Percentiles rank a stretch among this genome's conserved stretches.
These are phyloP conservation scores for Aureobasidium pullulans DNA, from an alignment of 2,329 filamentous ascomycete genomes.

Conservation along the genomic window DNA sequence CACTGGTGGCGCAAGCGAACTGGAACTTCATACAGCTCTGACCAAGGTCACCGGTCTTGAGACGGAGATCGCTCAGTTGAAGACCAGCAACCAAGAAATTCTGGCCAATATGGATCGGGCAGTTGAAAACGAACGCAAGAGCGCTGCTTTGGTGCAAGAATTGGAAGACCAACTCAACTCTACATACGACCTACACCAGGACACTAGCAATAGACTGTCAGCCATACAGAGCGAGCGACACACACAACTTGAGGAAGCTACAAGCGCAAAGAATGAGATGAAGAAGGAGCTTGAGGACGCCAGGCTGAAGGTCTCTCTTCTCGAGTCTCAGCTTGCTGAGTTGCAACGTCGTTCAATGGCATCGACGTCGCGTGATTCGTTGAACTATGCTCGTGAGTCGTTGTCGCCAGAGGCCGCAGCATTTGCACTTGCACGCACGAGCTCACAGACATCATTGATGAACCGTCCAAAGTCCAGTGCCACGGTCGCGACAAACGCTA, in stretches of 20 bases:
- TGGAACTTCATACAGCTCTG: constrained; percentile 34
- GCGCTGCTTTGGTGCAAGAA: constrained; percentile 84
- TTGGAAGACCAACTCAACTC: constrained; percentile 92
- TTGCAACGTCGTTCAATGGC: constrained; percentile 26
- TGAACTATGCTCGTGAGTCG: constrained; percentile 30
- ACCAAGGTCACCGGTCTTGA: constrained; percentile 34
- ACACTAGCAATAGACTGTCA: constrained; percentile 77
- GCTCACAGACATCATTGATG: constrained; percentile 19
- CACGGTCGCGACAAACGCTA: constrained; percentile 66
- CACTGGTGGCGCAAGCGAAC: constrained; percentile 19
- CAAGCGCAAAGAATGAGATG: constrained; percentile 36
- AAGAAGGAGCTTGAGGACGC: constrained; percentile 68
- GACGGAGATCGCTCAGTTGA: constrained; percentile 38
- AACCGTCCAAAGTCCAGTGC: constrained; percentile 51
- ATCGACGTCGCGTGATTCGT: constrained; percentile 22
- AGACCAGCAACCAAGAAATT: constrained; percentile 46
- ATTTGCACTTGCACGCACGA: constrained; percentile 42
- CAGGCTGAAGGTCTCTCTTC: constrained; percentile 61
- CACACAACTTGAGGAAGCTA: constrained; percentile 34
- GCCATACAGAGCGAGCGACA: constrained; percentile 46
- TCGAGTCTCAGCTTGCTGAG: constrained; percentile 65
- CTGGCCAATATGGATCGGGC: constrained; percentile 51
- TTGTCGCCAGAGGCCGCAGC: constrained; percentile 36
- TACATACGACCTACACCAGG: constrained; percentile 90
- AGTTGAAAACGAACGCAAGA: constrained; percentile 72